Percentiles rank a stretch among this genome's conserved stretches.
Conservation (phyloP, 345 rosid genomes). For the Aurinia saxatilis region DNA sequence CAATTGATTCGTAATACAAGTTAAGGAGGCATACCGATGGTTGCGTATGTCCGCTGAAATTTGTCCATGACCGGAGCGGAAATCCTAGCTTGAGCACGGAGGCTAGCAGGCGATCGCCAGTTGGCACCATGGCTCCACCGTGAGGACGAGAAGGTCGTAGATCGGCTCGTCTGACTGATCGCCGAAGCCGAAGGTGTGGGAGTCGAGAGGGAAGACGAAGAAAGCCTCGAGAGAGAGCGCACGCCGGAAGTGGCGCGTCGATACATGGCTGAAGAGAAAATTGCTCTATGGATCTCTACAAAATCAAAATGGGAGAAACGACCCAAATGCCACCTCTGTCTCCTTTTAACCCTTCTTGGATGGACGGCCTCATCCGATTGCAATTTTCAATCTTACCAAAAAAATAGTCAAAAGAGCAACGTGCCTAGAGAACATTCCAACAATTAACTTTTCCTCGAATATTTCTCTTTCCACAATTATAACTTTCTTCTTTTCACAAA, state of each 20-base stretch:
- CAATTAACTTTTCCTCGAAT: constrained; percentile 18
- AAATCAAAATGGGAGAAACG: constrained; percentile 1
- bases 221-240: constrained; percentile 33
- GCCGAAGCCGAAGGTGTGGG: constrained; percentile 17
- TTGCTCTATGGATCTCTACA: neutral
- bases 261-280: constrained; percentile 21
- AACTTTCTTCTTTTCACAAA: neutral
- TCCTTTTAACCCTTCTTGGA: constrained; percentile 11
- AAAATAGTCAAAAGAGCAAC: neutral
- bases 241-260: constrained; percentile 31
- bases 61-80: constrained; percentile 35
- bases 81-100: constrained; percentile 41
- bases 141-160: constrained; percentile 31
- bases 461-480: neutral
- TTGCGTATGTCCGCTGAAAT: constrained; percentile 47
- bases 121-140: constrained; percentile 37
- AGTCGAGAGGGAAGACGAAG: constrained; percentile 27
- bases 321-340: neutral
- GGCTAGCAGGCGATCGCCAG: constrained; percentile 37
- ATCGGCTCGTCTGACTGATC: constrained; percentile 23
- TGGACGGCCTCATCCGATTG: too few relatives aligned
- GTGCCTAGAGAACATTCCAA: constrained; percentile 29
- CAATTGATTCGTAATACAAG: constrained; percentile 20
- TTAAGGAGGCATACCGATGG: constrained; percentile 38
- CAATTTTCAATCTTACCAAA: too few relatives aligned